These are phyloP conservation scores for Cryptosporidium xiaoi DNA, from an alignment of 169 alveolate genomes.

Conservation along the genomic window DNA sequence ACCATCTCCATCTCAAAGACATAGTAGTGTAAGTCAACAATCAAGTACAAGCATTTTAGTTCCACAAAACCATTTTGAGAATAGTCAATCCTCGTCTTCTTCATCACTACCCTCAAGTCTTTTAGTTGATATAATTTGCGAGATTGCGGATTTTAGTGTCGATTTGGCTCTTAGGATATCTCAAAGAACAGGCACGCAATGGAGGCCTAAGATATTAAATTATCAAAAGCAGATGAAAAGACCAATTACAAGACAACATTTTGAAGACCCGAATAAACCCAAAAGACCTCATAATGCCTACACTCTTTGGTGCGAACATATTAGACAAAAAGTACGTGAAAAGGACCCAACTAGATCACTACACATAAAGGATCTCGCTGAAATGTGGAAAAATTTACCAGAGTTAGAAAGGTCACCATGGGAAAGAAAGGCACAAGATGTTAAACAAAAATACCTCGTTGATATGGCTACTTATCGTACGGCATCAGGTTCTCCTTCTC, in stretches of 20 bases:
- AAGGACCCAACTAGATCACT: constrained; percentile 66
- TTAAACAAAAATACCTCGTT: constrained; percentile 60
- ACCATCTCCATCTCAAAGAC: constrained; percentile 44
- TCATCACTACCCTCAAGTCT: constrained; percentile 2
- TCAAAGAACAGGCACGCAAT: constrained; percentile 62
- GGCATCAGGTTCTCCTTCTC: constrained; percentile 52
- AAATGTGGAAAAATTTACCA: constrained; percentile 74
- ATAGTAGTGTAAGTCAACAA: constrained; percentile 9
- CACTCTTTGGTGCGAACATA: constrained; percentile 73
- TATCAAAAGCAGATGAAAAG: constrained; percentile 44
- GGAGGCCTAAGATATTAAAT: constrained; percentile 54
- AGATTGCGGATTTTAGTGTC: constrained; percentile 62
- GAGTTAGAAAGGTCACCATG: constrained; percentile 63
- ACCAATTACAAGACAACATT: constrained; percentile 56
- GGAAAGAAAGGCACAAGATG: constrained; percentile 72
- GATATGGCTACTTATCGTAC: constrained; percentile 73
- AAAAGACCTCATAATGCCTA: constrained; percentile 73
- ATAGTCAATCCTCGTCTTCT: not conserved
- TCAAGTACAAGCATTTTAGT: constrained; percentile 31
- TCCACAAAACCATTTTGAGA: constrained; percentile 40
- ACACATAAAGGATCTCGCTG: constrained; percentile 70
- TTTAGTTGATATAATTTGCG: constrained; percentile 53
- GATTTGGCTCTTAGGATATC: constrained; percentile 57
- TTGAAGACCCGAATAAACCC: constrained; percentile 66
- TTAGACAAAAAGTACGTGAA: constrained; percentile 70